Percentiles rank a stretch among this genome's conserved stretches.
Conservation (phyloP, 352 stramenopile species). For the Globisporangium megalacanthum region DNA sequence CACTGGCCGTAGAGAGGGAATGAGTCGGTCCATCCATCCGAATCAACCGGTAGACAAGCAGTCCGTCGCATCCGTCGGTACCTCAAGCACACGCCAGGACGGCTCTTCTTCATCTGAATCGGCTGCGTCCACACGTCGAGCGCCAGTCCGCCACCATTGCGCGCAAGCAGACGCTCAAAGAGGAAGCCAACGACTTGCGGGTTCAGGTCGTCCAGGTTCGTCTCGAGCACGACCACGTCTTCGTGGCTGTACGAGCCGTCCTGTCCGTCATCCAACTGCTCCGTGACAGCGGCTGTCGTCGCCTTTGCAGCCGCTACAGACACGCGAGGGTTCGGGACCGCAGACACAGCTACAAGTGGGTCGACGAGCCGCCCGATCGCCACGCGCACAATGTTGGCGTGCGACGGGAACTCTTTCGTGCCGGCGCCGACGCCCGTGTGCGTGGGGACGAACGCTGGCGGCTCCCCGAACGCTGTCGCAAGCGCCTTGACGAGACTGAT, state of each 20-base stretch:
- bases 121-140: conserved; percentile 86
- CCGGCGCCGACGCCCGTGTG: conserved; percentile 78
- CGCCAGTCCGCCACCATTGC: conserved; percentile 25
- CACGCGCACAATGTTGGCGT: conserved; percentile 90
- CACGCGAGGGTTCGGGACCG: conserved; percentile 23
- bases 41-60: conserved; percentile 1
- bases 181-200: conserved; percentile 80
- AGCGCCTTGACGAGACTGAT: conserved; percentile 93
- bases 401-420: conserved; percentile 85
- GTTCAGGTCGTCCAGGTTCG: conserved; percentile 90
- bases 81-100: conserved; percentile 69
- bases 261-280: neutral
- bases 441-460: conserved; percentile 67
- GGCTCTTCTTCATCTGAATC: conserved; percentile 92
- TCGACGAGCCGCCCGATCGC: conserved; percentile 65
- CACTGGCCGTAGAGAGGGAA: conserved; percentile 20
- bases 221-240: conserved; percentile 78
- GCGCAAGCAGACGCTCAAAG: conserved; percentile 55
- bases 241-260: conserved; percentile 18
- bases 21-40: too few species aligned
- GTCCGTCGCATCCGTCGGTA: conserved; percentile 6
- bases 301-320: too few species aligned
- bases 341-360: conserved; percentile 20
- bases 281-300: too few species aligned
- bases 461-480: conserved; percentile 60